These are phyloP conservation scores for Haematococcus sp. DNA, from an alignment of 139 green algal species.

Conservation along the genomic window DNA sequence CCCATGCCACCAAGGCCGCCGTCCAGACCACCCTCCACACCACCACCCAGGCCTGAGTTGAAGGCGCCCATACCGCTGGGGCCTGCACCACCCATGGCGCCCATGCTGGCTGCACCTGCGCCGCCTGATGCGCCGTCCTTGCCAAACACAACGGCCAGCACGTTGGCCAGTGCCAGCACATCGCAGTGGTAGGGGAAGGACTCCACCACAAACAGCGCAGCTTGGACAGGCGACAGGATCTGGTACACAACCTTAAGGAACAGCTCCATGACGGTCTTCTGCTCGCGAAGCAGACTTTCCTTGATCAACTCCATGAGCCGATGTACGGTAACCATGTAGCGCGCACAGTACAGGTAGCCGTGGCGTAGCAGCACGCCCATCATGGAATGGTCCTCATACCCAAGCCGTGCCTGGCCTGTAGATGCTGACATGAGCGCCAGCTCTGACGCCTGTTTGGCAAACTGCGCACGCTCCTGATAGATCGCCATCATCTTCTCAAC, in stretches of 20 bases:
- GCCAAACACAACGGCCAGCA: slow-evolving; percentile 23
- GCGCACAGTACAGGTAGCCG: slow-evolving; percentile 42
- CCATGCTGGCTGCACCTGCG: background rate
- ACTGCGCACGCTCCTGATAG: slow-evolving; percentile 28
- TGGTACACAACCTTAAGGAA: slow-evolving; percentile 52
- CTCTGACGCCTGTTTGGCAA: slow-evolving; percentile 27
- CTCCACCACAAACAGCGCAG: slow-evolving; percentile 43
- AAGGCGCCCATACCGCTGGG: background rate
- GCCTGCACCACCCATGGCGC: too few relatives aligned
- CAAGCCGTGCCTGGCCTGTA: slow-evolving; percentile 7
- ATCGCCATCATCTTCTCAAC: slow-evolving; percentile 30
- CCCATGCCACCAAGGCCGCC: background rate
- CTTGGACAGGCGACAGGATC: slow-evolving; percentile 32
- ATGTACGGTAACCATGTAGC: slow-evolving; percentile 33
- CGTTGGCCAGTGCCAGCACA: slow-evolving; percentile 38
- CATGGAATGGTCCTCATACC: slow-evolving; percentile 23
- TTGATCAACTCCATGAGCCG: slow-evolving; percentile 31
- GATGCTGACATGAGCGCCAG: slow-evolving; percentile 13
- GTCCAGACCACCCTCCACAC: background rate
- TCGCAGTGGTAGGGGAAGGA: slow-evolving; percentile 47
- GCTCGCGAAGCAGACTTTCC: slow-evolving; percentile 33
- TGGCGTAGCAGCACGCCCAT: slow-evolving; percentile 36
- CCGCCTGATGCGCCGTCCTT: background rate
- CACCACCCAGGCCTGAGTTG: background rate
- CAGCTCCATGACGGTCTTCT: slow-evolving; percentile 43